Evolutionary conservation across 805 yeast species (phyloP).

Genomic region (Ogataea dorogensis): DNA sequence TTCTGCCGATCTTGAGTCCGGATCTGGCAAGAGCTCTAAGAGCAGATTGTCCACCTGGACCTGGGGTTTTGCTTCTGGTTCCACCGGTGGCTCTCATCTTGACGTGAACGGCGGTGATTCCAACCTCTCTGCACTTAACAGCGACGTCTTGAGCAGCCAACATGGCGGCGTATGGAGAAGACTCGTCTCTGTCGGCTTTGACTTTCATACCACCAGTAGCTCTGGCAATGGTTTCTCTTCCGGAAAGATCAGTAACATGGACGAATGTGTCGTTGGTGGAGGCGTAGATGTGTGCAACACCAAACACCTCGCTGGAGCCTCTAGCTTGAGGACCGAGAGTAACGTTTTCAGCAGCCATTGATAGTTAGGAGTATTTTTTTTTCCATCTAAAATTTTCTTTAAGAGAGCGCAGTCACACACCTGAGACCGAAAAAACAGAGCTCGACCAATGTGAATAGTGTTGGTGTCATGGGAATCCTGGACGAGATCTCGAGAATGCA

Average conservation of each 20-base stretch:
- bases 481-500: too few relatives aligned
- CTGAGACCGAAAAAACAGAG: conserved; percentile 3
- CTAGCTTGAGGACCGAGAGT: conserved; percentile 84
- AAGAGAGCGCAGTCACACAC: conserved; percentile 12
- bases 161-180: conserved; percentile 99
- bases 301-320: conserved; percentile 98
- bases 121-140: conserved; percentile 98
- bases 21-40: conserved; percentile 99
- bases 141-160: conserved; percentile 99
- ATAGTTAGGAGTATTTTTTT: conserved; percentile 10
- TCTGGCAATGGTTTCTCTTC: conserved; percentile 99
- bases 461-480: too few relatives aligned
- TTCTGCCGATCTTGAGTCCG: conserved; percentile 99
- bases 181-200: conserved; percentile 99
- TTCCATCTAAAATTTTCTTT: conserved; percentile 19
- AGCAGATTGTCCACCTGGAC: conserved; percentile 99
- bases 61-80: conserved; percentile 99
- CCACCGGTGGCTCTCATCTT: conserved; percentile 99
- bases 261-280: conserved; percentile 99
- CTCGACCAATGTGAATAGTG: too few relatives aligned
- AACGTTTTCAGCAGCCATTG: conserved; percentile 45
- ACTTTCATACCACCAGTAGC: conserved; percentile 99
- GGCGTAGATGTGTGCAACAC: conserved; percentile 99
- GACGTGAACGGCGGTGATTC: conserved; percentile 99
- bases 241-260: conserved; percentile 98